Percentiles rank a stretch among this genome's conserved stretches.
Conservation (phyloP, 2,329 filamentous ascomycete species). For the Pyrenophora teres region DNA sequence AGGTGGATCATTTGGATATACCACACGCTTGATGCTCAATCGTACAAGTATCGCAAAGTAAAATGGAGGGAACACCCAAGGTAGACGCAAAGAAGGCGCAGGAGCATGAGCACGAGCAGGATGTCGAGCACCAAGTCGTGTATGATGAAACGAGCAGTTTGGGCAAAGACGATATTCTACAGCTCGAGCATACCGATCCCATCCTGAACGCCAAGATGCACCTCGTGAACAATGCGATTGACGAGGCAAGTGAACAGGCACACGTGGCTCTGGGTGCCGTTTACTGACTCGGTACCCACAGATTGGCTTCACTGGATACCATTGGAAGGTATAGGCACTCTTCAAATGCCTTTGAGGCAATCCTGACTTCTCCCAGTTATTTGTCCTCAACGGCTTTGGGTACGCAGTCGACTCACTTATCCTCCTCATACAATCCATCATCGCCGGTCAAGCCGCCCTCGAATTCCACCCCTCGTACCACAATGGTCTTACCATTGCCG, state of each 20-base stretch:
- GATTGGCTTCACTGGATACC: slow-evolving; percentile 12
- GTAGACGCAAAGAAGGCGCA: slow-evolving; percentile 2
- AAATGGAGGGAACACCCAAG: slow-evolving; percentile 6
- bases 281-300: not conserved
- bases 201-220: slow-evolving; percentile 70
- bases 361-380: slow-evolving; percentile 46
- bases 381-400: slow-evolving; percentile 65
- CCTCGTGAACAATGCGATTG: slow-evolving; percentile 64
- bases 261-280: not conserved
- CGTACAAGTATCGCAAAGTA: not conserved
- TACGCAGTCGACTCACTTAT: slow-evolving; percentile 64
- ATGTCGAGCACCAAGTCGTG: slow-evolving; percentile 4
- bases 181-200: slow-evolving; percentile 63
- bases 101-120: slow-evolving; percentile 1
- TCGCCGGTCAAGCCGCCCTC: slow-evolving; percentile 61
- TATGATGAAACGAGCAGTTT: slow-evolving; percentile 18
- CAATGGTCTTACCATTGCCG: slow-evolving; percentile 65
- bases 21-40: not conserved
- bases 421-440: slow-evolving; percentile 66
- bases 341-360: not conserved
- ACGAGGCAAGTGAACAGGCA: slow-evolving; percentile 4
- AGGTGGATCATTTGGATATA: not conserved
- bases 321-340: slow-evolving; percentile 52
- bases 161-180: slow-evolving; percentile 58
- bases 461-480: slow-evolving; percentile 63